Evolutionary conservation across 1,284 basidiomycete genomes (phyloP), one percentile per base, ranked within the genome.

Genomic region (Marasmius oreades): DNA sequence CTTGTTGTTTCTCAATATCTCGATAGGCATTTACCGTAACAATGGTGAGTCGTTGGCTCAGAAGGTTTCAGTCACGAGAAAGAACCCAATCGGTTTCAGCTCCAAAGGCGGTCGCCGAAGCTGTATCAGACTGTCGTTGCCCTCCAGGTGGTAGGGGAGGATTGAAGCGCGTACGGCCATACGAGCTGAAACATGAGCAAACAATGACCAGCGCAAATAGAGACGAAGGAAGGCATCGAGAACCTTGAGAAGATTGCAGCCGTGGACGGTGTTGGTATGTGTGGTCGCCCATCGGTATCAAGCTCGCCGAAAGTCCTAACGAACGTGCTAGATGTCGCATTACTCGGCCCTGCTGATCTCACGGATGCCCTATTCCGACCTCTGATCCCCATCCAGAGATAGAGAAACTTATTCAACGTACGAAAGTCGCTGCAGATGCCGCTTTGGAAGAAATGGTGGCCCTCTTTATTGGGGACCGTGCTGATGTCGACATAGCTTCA

Each of bases 401-500:
- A n/a, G n/a, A 90, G 64, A 72, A 76, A 48, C 70, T 82, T 4
- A 87, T 90, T 44, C 80, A 86, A 58, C 71, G 72, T 20, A 81
- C 88, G 36, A 71, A 84, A 28, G 67, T 74, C 39, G 77, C 70
- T 1, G 73, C 82, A 0, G 82, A 90, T 57, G 68, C 64, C 20
- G n/a, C 77, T 79, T 5, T 78, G 80, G 23, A 90, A 89, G 75
- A 88, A 86, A 72, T 85, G 83, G 87, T 87, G 57, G 12, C n/a
- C 12, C 12, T 11, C 3, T n/a, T 12, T 12, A 12, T 37, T 37
- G 12, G 36, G n/a, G n/a, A n/a, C n/a, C n/a, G n/a, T n/a, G 36
- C 5, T 37, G 36, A 37, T n/a, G 12, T 37, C n/a, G 5, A n/a
- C n/a, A n/a, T n/a, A n/a, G n/a, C n/a, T 37, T 11, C n/a, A n/a